Evolutionary conservation across 163 green algal species (phyloP).

Genomic region (Trebouxia gelatinosa): DNA sequence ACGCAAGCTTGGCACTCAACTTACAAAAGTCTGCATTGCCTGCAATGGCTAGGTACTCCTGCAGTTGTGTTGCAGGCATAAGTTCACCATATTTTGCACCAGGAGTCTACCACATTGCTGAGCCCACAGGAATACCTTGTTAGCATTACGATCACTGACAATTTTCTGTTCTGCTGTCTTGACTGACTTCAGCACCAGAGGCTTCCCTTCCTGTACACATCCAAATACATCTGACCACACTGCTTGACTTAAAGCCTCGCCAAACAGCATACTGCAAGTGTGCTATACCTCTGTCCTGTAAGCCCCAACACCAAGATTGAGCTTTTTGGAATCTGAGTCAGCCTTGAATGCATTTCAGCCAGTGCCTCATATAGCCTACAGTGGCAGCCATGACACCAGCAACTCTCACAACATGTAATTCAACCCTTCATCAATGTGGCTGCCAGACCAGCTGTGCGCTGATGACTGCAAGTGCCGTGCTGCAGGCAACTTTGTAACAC

Average conservation of each 20-base stretch:
- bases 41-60: conserved; percentile 73
- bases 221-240: not conserved
- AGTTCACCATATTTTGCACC: too few relatives aligned
- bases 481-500: too few relatives aligned
- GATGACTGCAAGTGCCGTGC: too few relatives aligned
- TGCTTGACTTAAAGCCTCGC: not conserved
- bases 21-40: conserved; percentile 60
- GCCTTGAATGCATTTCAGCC: conserved; percentile 67
- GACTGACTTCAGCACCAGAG: conserved; percentile 71
- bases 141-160: conserved; percentile 47
- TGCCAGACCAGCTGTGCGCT: too few relatives aligned
- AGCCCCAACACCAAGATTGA: conserved; percentile 67
- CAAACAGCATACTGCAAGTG: not conserved
- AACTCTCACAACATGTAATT: too few relatives aligned
- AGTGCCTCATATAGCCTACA: too few relatives aligned
- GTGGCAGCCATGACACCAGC: too few relatives aligned
- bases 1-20: conserved; percentile 56
- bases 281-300: conserved; percentile 33
- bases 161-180: conserved; percentile 64
- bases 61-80: conserved; percentile 56
- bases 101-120: too few relatives aligned
- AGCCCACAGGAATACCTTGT: conserved; percentile 70
- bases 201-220: conserved; percentile 70
- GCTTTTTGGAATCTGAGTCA: conserved; percentile 51
- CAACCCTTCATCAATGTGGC: too few relatives aligned